Base-by-base conservation (phyloP, 2,329 filamentous ascomycete genomes). In the Apiospora pterosperma region DNA sequence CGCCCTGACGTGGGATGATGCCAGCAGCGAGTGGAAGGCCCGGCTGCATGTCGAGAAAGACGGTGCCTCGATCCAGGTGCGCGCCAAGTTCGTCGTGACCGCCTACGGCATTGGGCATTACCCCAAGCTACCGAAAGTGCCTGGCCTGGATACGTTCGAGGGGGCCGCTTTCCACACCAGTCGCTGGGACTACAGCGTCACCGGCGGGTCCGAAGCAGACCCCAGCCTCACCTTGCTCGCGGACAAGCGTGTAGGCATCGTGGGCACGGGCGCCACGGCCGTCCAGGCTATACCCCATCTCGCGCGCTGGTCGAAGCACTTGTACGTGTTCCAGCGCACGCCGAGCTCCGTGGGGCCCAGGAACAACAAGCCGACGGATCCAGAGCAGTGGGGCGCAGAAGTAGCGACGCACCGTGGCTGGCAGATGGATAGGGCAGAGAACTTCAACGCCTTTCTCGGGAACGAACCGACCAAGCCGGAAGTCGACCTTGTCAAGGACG, bases 251-350 rank as follows among this genome's bases (percentile, higher is more conserved):
- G 81, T 85, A 1, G 84, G 78, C 3, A 75, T 85, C 60, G 73
- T 86, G 36, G 84, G 83, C 25, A 85, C 82, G 0, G 83, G 82
- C 0, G 81, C 83, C 1, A 84, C 82, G 0, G 80, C 78, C 0
- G 75, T 85, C 3, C 81, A 83, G 65, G 77, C 76, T 1, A 70
- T 84, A 0, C 81, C 83, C 0, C 70, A 76, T 21, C 70, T 86
- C 0, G 82, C 80, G 2, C 76, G 80, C 59, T 82, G 77, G 65
- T 80, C 82, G 0, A 80, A 83, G 59, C 75, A 85, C 42, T 69
- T 87, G 3, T 84, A 81, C 67, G 83, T 88, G n/a, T 80, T 88
- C 69, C 85, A 88, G 70, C 80, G 85, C 3, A 88, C 85, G 3
- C 84, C 84, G 4, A 77, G 79, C 1, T 73, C 74, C 0, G 76